These are phyloP conservation scores for Colletotrichum melonis DNA, from an alignment of 2,329 filamentous ascomycete genomes.

Conservation along the genomic window DNA sequence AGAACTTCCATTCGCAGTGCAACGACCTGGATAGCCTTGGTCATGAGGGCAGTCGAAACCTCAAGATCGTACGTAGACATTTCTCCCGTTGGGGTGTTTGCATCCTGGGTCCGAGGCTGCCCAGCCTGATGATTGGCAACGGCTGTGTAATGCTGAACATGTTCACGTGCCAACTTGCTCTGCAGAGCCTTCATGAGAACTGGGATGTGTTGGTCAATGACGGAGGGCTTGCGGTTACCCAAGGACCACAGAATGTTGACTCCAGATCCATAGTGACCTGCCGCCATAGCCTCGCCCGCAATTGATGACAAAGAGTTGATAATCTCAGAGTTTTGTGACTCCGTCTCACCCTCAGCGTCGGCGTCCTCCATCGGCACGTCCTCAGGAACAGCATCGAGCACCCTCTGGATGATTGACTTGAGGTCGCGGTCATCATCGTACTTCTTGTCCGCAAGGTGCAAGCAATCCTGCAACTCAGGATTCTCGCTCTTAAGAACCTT, in stretches of 20 bases:
- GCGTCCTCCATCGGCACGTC: slow-evolving; percentile 79
- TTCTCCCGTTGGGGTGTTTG: slow-evolving; percentile 64
- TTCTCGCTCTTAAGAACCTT: slow-evolving; percentile 90
- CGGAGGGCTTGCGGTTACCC: slow-evolving; percentile 83
- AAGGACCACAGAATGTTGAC: slow-evolving; percentile 96
- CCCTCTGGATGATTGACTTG: slow-evolving; percentile 80
- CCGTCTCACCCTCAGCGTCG: slow-evolving; percentile 86
- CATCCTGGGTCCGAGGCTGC: slow-evolving; percentile 58
- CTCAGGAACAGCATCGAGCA: slow-evolving; percentile 90
- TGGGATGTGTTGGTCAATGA: slow-evolving; percentile 89
- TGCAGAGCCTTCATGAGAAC: slow-evolving; percentile 95
- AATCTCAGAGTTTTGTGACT: slow-evolving; percentile 87
- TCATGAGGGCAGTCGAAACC: slow-evolving; percentile 89
- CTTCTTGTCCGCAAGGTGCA: slow-evolving; percentile 79
- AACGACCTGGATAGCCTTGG: slow-evolving; percentile 95
- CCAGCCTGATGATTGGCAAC: slow-evolving; percentile 63
- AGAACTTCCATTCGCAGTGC: slow-evolving; percentile 92
- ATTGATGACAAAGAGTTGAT: slow-evolving; percentile 86
- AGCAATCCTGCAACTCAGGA: slow-evolving; percentile 91
- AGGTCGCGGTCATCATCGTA: slow-evolving; percentile 77
- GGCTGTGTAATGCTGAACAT: slow-evolving; percentile 80
- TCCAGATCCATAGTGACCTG: slow-evolving; percentile 84
- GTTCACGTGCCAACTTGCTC: slow-evolving; percentile 90
- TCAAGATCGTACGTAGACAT: slow-evolving; percentile 83
- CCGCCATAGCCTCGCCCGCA: slow-evolving; percentile 87